Conservation (phyloP, 2,329 filamentous ascomycete genomes). For the Claviceps quebecensis region DNA sequence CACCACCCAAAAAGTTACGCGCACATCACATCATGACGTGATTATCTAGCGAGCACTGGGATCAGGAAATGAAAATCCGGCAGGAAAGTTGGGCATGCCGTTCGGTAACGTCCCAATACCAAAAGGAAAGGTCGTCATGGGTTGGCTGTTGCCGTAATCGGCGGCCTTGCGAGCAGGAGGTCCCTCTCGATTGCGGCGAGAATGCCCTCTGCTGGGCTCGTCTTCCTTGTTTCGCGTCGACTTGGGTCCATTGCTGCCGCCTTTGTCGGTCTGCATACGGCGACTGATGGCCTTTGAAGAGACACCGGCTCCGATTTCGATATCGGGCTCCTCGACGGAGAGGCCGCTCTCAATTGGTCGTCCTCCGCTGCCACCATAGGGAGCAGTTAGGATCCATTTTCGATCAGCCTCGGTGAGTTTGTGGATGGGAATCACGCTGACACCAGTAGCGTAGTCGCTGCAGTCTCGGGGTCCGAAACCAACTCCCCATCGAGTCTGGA, state of each 20-base stretch:
- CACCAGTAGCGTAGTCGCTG: constrained; percentile 83
- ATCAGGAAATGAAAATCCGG: constrained; percentile 25
- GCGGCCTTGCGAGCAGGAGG: constrained; percentile 5
- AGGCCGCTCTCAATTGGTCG: constrained; percentile 66
- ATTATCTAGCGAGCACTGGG: constrained; percentile 10
- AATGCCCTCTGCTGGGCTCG: constrained; percentile 14
- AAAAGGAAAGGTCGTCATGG: constrained; percentile 21
- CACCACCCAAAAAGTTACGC: background rate
- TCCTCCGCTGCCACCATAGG: constrained; percentile 85
- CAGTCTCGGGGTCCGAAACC: constrained; percentile 95
- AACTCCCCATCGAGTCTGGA: constrained; percentile 86
- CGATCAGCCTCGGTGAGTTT: constrained; percentile 90
- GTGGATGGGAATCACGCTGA: constrained; percentile 86
- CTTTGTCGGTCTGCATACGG: constrained; percentile 55
- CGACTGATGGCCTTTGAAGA: constrained; percentile 76
- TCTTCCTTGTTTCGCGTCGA: constrained; percentile 37
- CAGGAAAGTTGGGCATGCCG: constrained; percentile 28
- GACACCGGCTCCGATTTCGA: constrained; percentile 94
- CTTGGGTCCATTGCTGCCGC: constrained; percentile 50
- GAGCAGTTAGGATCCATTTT: constrained; percentile 92
- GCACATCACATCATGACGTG: background rate
- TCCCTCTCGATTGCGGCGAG: constrained; percentile 15
- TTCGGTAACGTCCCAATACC: constrained; percentile 26
- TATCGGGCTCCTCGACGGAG: constrained; percentile 92
- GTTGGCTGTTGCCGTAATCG: constrained; percentile 11